Conservation (phyloP, 2,329 filamentous ascomycete genomes). For the Aureobasidium subglaciale region DNA sequence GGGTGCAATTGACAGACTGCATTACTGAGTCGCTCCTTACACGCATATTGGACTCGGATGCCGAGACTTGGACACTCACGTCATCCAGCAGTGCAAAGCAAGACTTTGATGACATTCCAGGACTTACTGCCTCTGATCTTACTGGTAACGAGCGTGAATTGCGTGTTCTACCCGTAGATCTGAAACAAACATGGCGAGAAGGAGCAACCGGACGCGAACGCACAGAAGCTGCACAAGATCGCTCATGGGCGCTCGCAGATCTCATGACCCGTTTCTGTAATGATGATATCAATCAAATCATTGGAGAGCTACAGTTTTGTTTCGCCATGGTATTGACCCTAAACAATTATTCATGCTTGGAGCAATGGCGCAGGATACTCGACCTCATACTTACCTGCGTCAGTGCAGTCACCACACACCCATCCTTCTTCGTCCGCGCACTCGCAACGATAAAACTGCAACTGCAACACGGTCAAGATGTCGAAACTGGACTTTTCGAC, state of each 20-base stretch:
- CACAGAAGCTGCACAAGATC: constrained; percentile 55
- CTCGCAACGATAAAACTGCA: constrained; percentile 46
- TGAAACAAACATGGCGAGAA: constrained; percentile 56
- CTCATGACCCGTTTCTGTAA: constrained; percentile 33
- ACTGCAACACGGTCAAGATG: constrained; percentile 49
- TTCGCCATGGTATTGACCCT: constrained; percentile 58
- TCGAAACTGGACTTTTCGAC: constrained; percentile 56
- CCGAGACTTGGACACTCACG: constrained; percentile 48
- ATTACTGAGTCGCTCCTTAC: constrained; percentile 44
- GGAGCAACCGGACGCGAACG: constrained; percentile 56
- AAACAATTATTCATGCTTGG: constrained; percentile 59
- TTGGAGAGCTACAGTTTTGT: constrained; percentile 56
- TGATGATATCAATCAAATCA: constrained; percentile 23
- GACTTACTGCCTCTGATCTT: constrained; percentile 34
- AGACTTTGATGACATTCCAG: constrained; percentile 55
- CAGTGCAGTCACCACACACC: constrained; percentile 41
- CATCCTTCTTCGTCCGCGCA: constrained; percentile 46
- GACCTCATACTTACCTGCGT: constrained; percentile 51
- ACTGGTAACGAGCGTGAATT: constrained; percentile 41
- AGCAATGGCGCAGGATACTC: constrained; percentile 58
- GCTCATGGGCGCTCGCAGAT: constrained; percentile 54
- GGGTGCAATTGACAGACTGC: constrained; percentile 44
- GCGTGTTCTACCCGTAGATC: constrained; percentile 50
- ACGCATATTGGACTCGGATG: constrained; percentile 42
- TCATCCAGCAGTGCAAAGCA: constrained; percentile 50